Evolutionary conservation across 805 yeast genomes (phyloP).

Genomic region (Brettanomyces bruxellensis): DNA sequence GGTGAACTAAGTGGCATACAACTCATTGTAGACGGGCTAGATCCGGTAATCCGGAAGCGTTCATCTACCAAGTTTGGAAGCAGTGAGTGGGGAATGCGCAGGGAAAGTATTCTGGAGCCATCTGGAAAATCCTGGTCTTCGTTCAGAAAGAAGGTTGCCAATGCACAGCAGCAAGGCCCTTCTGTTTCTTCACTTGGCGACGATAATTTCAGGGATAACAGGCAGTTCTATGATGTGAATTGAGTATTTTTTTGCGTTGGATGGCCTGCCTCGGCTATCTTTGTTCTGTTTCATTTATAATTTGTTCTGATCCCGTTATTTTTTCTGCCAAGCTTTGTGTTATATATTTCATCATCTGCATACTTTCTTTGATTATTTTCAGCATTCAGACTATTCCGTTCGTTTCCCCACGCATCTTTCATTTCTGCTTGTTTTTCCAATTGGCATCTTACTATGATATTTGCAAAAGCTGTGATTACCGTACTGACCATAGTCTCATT

Average conservation of each 20-base stretch:
- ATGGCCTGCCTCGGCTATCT: background rate
- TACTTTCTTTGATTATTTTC: too few relatives aligned
- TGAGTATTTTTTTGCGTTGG: slow-evolving; percentile 2
- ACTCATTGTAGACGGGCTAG: slow-evolving; percentile 57
- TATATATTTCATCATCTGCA: too few relatives aligned
- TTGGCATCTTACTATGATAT: background rate
- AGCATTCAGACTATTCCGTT: too few relatives aligned
- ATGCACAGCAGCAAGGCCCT: slow-evolving; percentile 10
- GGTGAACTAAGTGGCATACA: slow-evolving; percentile 91
- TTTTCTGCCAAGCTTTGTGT: too few relatives aligned
- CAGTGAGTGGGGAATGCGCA: slow-evolving; percentile 1
- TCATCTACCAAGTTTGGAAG: slow-evolving; percentile 4
- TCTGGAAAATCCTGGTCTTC: background rate
- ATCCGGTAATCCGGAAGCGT: slow-evolving; percentile 24
- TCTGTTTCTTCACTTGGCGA: slow-evolving; percentile 19
- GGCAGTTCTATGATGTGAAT: slow-evolving; percentile 20
- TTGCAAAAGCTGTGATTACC: too few relatives aligned
- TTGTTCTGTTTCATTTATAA: background rate
- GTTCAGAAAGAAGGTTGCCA: background rate
- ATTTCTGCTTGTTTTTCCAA: background rate
- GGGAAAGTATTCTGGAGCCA: background rate
- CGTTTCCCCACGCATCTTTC: too few relatives aligned
- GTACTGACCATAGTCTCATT: too few relatives aligned
- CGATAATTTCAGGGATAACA: slow-evolving; percentile 20
- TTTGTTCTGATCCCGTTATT: background rate